Evolutionary conservation across 306 rosid genomes (phyloP).

Genomic region (Prunus campanulata): DNA sequence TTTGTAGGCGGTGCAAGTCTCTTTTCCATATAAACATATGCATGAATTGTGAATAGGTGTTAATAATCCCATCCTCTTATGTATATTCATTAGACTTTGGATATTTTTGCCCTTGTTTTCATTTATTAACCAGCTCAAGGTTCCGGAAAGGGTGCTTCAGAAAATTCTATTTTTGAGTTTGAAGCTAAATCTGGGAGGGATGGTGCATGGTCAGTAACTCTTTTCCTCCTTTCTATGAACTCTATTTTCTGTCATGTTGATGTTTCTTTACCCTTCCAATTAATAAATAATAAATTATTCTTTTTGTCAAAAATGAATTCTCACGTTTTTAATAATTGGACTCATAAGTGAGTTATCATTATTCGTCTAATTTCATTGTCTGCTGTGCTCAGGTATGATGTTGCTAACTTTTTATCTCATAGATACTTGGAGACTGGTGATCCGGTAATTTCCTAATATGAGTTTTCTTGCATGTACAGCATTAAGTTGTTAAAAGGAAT

Average conservation of each 20-base stretch:
- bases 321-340: background rate
- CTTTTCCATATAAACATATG: background rate
- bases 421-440: slow-evolving; percentile 78
- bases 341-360: background rate
- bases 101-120: slow-evolving; percentile 20
- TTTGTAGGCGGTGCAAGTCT: background rate
- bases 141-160: slow-evolving; percentile 56
- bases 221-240: slow-evolving; percentile 29
- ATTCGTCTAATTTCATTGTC: slow-evolving; percentile 7
- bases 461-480: slow-evolving; percentile 4
- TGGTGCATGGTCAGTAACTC: slow-evolving; percentile 88
- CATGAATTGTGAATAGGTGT: background rate
- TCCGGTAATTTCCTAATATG: slow-evolving; percentile 65
- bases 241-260: slow-evolving; percentile 11
- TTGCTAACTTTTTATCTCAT: slow-evolving; percentile 75
- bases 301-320: background rate
- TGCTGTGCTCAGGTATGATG: slow-evolving; percentile 74
- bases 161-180: slow-evolving; percentile 69
- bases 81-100: slow-evolving; percentile 16
- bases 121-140: slow-evolving; percentile 50
- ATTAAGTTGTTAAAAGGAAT: background rate
- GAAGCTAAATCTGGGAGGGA: slow-evolving; percentile 99
- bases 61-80: slow-evolving; percentile 1
- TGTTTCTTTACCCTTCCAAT: slow-evolving; percentile 11
- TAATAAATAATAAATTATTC: slow-evolving; percentile 2